These are phyloP conservation scores for Aspergillus fumigatiaffinis DNA, from an alignment of 2,329 filamentous ascomycete genomes.

Conservation along the genomic window DNA sequence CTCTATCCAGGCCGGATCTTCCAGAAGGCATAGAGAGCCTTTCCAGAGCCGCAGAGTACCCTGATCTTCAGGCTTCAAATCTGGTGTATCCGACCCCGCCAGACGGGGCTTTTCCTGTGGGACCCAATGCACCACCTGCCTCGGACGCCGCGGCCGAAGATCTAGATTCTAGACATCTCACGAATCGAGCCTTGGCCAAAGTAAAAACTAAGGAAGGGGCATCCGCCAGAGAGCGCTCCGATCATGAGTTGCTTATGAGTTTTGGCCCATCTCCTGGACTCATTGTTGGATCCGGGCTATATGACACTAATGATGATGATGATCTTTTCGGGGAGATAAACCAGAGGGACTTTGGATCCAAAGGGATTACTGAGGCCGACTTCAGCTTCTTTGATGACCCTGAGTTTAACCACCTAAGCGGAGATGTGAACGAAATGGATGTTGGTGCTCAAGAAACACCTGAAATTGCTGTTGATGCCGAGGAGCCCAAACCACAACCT, in stretches of 20 bases:
- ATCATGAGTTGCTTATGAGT: constrained; percentile 19
- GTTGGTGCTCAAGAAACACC: constrained; percentile 13
- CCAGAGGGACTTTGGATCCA: constrained; percentile 50
- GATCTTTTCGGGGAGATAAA: constrained; percentile 58
- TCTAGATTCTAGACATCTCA: constrained; percentile 18
- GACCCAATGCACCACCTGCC: constrained; percentile 23
- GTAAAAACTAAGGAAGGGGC: constrained; percentile 12
- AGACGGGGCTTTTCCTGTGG: constrained; percentile 41
- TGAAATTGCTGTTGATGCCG: constrained; percentile 9
- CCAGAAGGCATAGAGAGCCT: constrained; percentile 35
- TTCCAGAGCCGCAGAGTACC: constrained; percentile 35
- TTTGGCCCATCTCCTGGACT: constrained; percentile 25
- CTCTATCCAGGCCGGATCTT: constrained; percentile 22
- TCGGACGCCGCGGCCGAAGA: constrained; percentile 32
- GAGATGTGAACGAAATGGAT: constrained; percentile 4
- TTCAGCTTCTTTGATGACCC: constrained; percentile 63
- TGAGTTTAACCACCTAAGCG: constrained; percentile 28
- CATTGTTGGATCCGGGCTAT: constrained; percentile 36
- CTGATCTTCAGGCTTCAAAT: constrained; percentile 38
- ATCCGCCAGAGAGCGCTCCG: constrained; percentile 8
- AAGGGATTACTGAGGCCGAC: constrained; percentile 58
- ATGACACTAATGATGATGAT: constrained; percentile 45
- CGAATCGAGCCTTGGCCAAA: constrained; percentile 10
- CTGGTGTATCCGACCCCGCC: constrained; percentile 54
- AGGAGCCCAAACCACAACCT: constrained; percentile 11